phyloP scores from a whole-genome alignment of 140 eudicot species.

The Cichorium intybus region DNA sequence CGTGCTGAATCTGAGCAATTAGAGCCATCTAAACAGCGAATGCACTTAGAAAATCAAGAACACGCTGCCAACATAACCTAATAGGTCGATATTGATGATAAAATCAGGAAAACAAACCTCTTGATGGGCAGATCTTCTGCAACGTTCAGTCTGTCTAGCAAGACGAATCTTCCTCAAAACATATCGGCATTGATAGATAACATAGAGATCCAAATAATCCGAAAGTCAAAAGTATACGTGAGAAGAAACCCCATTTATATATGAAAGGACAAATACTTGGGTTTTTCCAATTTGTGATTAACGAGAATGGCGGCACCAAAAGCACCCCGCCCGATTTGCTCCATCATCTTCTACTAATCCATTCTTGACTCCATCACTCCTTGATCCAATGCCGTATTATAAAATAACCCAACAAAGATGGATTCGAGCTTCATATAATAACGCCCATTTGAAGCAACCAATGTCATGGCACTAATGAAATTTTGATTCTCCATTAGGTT shows the following conservation, averaged over 20 bases:
- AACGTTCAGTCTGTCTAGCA: slow-evolving; percentile 96
- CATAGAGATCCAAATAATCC: slow-evolving; percentile 13
- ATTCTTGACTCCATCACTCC: slow-evolving; percentile 71
- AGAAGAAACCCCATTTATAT: background rate
- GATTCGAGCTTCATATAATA: slow-evolving; percentile 79
- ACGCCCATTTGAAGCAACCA: slow-evolving; percentile 71
- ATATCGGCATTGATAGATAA: slow-evolving; percentile 45
- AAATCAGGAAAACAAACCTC: slow-evolving; percentile 51
- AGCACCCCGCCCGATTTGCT: slow-evolving; percentile 99
- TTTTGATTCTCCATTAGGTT: slow-evolving; percentile 87
- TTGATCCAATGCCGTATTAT: slow-evolving; percentile 19
- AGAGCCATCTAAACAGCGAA: slow-evolving; percentile 79
- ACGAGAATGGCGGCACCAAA: slow-evolving; percentile 99
- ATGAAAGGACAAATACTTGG: slow-evolving; percentile 44
- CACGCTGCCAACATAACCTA: background rate
- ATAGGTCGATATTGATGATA: background rate
- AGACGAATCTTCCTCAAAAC: slow-evolving; percentile 96
- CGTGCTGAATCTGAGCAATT: slow-evolving; percentile 91
- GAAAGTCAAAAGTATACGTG: background rate
- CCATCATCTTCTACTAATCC: slow-evolving; percentile 99
- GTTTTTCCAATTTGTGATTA: slow-evolving; percentile 77
- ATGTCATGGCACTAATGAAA: slow-evolving; percentile 69
- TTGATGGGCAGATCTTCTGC: slow-evolving; percentile 98
- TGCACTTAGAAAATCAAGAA: slow-evolving; percentile 7
- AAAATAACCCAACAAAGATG: slow-evolving; percentile 58